Evolutionary conservation across 176 grass and related monocot genomes (phyloP).

Genomic region (Carex cristatella): DNA sequence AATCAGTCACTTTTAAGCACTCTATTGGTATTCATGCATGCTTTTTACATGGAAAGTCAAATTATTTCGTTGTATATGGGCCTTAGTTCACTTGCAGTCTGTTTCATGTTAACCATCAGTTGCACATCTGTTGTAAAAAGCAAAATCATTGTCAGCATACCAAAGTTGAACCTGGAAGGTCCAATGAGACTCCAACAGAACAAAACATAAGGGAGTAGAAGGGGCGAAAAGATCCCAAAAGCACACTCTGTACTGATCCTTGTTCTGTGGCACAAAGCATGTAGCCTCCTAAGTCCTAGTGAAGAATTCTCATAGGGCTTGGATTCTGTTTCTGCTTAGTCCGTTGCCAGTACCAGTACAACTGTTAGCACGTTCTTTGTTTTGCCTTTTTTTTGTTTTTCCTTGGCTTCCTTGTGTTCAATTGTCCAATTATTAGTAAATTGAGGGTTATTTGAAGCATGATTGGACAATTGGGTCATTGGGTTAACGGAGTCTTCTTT

Average conservation of each 20-base stretch:
- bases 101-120: background rate
- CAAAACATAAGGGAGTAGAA: background rate
- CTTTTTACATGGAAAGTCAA: background rate
- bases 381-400: background rate
- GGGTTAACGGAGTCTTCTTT: background rate
- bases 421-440: background rate
- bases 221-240: background rate
- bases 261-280: background rate
- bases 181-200: background rate
- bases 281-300: background rate
- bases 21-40: background rate
- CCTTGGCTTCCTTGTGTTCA: background rate
- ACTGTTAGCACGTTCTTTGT: background rate
- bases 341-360: background rate
- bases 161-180: background rate
- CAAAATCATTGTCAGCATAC: background rate
- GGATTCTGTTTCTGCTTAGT: background rate
- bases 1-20: background rate
- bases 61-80: background rate
- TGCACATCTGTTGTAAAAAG: background rate
- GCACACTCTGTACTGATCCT: background rate
- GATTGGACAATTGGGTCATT: background rate
- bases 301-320: background rate
- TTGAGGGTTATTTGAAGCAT: conserved; percentile 3
- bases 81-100: background rate